Evolutionary conservation across 2,329 filamentous ascomycete genomes (phyloP).

Genomic region (Amylocarpus encephaloides): DNA sequence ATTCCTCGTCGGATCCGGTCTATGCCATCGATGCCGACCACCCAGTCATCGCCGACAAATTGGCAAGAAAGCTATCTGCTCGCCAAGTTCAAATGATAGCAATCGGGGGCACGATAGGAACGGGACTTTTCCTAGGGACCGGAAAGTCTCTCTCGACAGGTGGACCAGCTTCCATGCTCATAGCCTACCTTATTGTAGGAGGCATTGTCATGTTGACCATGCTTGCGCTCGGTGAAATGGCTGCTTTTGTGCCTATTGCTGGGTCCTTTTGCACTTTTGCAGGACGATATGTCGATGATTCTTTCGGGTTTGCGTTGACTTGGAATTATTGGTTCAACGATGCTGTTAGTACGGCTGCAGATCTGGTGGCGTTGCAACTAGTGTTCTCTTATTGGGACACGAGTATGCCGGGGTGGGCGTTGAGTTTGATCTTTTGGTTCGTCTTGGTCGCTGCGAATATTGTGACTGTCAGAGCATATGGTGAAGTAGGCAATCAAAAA

Average conservation of each 20-base stretch:
- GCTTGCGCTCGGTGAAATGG: slow-evolving; percentile 55
- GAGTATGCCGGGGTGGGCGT: slow-evolving; percentile 55
- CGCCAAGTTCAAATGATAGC: slow-evolving; percentile 66
- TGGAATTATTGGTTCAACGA: slow-evolving; percentile 63
- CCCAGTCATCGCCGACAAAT: slow-evolving; percentile 23
- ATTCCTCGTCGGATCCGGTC: not conserved
- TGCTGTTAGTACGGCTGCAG: slow-evolving; percentile 52
- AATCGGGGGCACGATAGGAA: slow-evolving; percentile 53
- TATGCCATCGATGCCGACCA: slow-evolving; percentile 5
- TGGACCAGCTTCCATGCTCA: slow-evolving; percentile 52
- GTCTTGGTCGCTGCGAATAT: slow-evolving; percentile 48
- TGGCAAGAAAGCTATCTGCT: slow-evolving; percentile 49
- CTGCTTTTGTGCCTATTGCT: slow-evolving; percentile 48
- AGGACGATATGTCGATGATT: slow-evolving; percentile 47
- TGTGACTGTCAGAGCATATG: slow-evolving; percentile 47
- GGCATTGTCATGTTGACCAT: slow-evolving; percentile 54
- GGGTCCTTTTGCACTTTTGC: slow-evolving; percentile 51
- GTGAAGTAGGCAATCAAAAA: slow-evolving; percentile 36
- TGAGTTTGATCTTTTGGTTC: slow-evolving; percentile 56
- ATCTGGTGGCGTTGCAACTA: slow-evolving; percentile 53
- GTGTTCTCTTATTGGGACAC: slow-evolving; percentile 56
- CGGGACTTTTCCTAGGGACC: slow-evolving; percentile 56
- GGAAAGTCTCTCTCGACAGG: slow-evolving; percentile 54
- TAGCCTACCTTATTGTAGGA: slow-evolving; percentile 51
- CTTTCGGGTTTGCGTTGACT: slow-evolving; percentile 47